These are phyloP conservation scores for Pyrus betulifolia DNA, from an alignment of 306 rosid genomes.

Conservation along the genomic window DNA sequence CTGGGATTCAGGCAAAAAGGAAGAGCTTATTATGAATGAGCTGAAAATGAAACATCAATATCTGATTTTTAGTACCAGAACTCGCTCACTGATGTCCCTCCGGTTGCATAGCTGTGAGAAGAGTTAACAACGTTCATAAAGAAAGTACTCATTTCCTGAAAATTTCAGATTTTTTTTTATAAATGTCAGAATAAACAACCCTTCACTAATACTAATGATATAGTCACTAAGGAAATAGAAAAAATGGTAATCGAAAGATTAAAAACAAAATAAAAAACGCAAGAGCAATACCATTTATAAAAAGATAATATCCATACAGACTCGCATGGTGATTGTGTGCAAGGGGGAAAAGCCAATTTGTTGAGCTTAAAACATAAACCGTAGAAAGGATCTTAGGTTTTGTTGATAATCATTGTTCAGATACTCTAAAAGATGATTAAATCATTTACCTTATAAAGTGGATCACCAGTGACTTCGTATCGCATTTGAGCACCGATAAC, in stretches of 20 bases:
- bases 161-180: not conserved
- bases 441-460: constrained; percentile 63
- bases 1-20: constrained; percentile 1
- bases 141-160: constrained; percentile 65
- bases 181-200: not conserved
- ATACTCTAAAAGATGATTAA: not conserved
- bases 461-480: constrained; percentile 81
- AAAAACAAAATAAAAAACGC: not conserved
- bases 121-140: constrained; percentile 82
- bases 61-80: constrained; percentile 51
- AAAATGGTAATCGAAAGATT: not conserved
- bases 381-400: constrained; percentile 1
- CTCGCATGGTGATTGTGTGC: not conserved
- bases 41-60: not conserved
- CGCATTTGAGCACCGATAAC: constrained; percentile 86
- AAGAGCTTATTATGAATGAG: constrained; percentile 7
- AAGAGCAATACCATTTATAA: not conserved
- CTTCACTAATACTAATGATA: not conserved
- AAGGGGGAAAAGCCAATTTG: not conserved
- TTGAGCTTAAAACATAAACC: not conserved
- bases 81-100: constrained; percentile 82
- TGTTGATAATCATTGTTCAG: not conserved
- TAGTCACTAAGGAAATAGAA: not conserved
- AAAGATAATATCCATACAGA: not conserved
- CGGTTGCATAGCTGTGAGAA: constrained; percentile 93